A percentile compares a stretch with the other conserved stretches of the same genome.
Conservation (phyloP, 306 rosid species). For the Vigna mungo region DNA sequence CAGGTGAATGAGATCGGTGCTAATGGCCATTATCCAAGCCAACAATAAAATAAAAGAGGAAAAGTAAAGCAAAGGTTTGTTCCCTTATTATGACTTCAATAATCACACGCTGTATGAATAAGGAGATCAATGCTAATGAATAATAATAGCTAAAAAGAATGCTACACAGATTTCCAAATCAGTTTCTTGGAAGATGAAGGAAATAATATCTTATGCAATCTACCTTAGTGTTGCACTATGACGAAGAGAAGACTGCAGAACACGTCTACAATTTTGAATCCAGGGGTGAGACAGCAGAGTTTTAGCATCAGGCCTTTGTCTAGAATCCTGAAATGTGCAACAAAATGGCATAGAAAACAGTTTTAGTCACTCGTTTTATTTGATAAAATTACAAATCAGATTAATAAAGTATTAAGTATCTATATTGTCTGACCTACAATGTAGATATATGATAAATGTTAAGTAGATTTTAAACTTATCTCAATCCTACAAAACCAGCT, state of each 20-base stretch:
- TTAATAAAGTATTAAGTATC: slow-evolving; percentile 30
- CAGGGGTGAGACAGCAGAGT: slow-evolving; percentile 95
- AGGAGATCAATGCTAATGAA: not conserved
- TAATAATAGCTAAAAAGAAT: not conserved
- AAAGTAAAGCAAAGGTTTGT: not conserved
- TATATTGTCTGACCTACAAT: slow-evolving; percentile 30
- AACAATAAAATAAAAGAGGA: not conserved
- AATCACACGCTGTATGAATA: not conserved
- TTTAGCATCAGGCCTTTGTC: slow-evolving; percentile 99
- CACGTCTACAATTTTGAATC: slow-evolving; percentile 87
- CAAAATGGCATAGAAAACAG: slow-evolving; percentile 38
- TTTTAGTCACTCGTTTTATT: slow-evolving; percentile 32
- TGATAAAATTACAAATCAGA: slow-evolving; percentile 22
- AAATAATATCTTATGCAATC: slow-evolving; percentile 34
- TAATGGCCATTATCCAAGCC: slow-evolving; percentile 11
- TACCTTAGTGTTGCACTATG: slow-evolving; percentile 91
- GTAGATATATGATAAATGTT: not conserved
- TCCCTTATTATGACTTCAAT: slow-evolving; percentile 2
- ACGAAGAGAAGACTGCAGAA: slow-evolving; percentile 91
- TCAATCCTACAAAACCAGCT: too few relatives aligned
- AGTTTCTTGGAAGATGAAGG: not conserved
- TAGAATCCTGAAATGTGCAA: slow-evolving; percentile 82
- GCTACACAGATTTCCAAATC: not conserved
- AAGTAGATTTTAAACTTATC: too few relatives aligned
- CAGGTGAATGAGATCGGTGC: not conserved